phyloP scores from a whole-genome alignment of 495 filamentous ascomycete genomes.

The Daldinia childiae region DNA sequence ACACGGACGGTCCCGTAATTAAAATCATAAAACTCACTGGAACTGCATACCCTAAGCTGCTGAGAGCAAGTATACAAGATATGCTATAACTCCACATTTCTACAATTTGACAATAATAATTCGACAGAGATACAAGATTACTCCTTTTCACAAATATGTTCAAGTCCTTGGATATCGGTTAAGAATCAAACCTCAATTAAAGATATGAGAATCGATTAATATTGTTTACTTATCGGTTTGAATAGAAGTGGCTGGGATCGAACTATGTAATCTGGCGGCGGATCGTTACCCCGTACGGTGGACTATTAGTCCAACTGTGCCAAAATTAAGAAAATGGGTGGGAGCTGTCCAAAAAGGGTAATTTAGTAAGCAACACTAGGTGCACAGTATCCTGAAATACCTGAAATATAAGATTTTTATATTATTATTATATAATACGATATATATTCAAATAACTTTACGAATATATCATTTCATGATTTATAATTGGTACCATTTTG shows the following conservation, averaged over 20 bases:
- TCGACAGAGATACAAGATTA: not conserved
- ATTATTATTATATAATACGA: too few species aligned
- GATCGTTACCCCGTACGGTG: not conserved
- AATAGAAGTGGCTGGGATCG: not conserved
- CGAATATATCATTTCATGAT: too few species aligned
- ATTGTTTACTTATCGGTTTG: not conserved
- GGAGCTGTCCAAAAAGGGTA: too few species aligned
- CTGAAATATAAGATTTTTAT: too few species aligned
- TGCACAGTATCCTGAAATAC: too few species aligned
- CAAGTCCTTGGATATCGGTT: not conserved
- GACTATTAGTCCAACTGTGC: too few species aligned
- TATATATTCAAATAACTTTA: too few species aligned
- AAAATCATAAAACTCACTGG: conserved; percentile 21
- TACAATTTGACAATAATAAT: not conserved
- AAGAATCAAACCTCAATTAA: not conserved
- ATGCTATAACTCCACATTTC: conserved; percentile 21
- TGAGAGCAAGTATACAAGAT: conserved; percentile 5
- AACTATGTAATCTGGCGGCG: too few species aligned
- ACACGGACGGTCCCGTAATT: not conserved
- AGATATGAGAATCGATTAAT: not conserved
- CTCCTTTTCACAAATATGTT: not conserved
- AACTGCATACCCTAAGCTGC: conserved; percentile 10
- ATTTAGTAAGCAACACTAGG: too few species aligned
- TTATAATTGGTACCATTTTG: too few species aligned
- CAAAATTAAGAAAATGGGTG: too few species aligned